Evolutionary conservation across 257 asterid species (phyloP).

Genomic region (Pogostemon cablin): DNA sequence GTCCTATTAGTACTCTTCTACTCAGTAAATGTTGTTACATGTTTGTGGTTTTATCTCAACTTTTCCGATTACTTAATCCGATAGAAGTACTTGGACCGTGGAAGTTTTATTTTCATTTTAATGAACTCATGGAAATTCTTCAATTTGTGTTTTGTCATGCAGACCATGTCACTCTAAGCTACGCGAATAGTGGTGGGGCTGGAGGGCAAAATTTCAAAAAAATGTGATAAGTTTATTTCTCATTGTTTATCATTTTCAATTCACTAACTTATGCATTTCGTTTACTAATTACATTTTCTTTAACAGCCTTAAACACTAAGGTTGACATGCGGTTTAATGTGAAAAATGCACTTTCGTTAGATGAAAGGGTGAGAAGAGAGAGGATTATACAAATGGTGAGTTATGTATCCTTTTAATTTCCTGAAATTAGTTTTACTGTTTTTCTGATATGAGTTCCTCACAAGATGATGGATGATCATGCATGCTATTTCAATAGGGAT

Average conservation of each 20-base stretch:
- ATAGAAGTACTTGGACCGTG: conserved; percentile 14
- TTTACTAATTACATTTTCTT: conserved; percentile 25
- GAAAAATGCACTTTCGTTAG: conserved; percentile 71
- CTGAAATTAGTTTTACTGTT: conserved; percentile 18
- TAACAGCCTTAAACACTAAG: conserved; percentile 73
- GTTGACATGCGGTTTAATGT: conserved; percentile 98
- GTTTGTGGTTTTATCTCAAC: neutral
- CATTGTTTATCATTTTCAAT: conserved; percentile 6
- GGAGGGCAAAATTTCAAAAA: conserved; percentile 87
- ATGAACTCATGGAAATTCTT: conserved; percentile 15
- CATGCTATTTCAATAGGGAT: neutral
- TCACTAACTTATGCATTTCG: conserved; percentile 5
- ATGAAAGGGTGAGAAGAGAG: conserved; percentile 68
- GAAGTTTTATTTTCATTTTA: neutral
- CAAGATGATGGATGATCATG: neutral
- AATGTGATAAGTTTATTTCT: conserved; percentile 48
- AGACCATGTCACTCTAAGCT: conserved; percentile 83
- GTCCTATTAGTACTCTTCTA: neutral
- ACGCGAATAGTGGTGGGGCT: conserved; percentile 93
- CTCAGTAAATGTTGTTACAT: neutral
- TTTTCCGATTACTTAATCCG: conserved; percentile 2
- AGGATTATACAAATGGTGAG: conserved; percentile 88
- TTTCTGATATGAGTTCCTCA: neutral
- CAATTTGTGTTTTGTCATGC: conserved; percentile 33
- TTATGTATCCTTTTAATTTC: conserved; percentile 10